Conservation (phyloP, 208 protist species). For the Tritrichomonas foetus region DNA sequence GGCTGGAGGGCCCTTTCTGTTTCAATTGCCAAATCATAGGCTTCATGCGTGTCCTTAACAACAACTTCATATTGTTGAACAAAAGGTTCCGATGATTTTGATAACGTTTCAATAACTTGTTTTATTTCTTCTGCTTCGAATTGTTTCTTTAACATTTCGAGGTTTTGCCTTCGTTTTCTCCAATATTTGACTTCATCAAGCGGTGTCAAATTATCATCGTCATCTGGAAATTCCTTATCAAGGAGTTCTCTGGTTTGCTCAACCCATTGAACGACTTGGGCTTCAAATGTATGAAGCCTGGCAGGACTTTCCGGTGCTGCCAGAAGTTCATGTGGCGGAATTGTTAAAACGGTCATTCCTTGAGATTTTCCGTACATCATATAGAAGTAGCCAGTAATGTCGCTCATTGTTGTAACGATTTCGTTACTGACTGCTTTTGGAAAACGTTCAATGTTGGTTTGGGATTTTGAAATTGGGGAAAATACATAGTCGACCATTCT, state of each 20-base stretch:
- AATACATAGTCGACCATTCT: not conserved
- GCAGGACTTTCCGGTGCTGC: constrained; percentile 40
- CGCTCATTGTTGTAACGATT: constrained; percentile 69
- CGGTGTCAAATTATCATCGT: not conserved
- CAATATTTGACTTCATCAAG: constrained; percentile 24
- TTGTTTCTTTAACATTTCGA: constrained; percentile 45
- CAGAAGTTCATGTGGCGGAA: constrained; percentile 50
- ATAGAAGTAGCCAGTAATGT: constrained; percentile 51
- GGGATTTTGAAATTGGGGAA: not conserved
- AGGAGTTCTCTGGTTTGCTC: constrained; percentile 53
- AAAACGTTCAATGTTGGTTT: not conserved
- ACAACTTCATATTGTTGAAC: not conserved
- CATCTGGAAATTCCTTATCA: constrained; percentile 46
- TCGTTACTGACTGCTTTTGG: constrained; percentile 78
- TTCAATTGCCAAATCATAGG: not conserved
- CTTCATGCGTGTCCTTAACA: not conserved
- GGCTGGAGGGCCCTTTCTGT: not conserved
- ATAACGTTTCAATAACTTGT: not conserved
- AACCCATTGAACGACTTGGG: constrained; percentile 54
- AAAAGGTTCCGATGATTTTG: not conserved
- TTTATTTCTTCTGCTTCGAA: not conserved
- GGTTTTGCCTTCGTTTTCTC: constrained; percentile 15
- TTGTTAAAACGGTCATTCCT: constrained; percentile 56
- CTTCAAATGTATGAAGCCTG: constrained; percentile 56
- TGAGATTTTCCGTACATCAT: constrained; percentile 53